Evolutionary conservation across 257 asterid genomes (phyloP).

Genomic region (Solanum megistacrolobum): DNA sequence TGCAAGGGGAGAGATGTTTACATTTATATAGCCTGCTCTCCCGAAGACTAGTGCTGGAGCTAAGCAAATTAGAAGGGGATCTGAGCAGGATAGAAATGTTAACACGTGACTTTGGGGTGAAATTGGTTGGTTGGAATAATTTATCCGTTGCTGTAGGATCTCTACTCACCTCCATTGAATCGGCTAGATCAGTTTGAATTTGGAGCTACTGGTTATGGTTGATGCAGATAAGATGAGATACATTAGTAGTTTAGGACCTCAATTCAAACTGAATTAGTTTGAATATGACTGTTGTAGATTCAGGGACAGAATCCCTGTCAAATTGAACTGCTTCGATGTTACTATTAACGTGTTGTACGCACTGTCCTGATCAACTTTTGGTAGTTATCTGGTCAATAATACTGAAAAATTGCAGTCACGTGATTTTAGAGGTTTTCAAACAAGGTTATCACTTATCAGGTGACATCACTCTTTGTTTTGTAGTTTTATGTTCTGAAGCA

Average conservation of each 20-base stretch:
- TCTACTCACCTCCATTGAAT: constrained; percentile 43
- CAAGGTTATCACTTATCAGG: background rate
- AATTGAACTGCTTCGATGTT: background rate
- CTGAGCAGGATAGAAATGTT: constrained; percentile 47
- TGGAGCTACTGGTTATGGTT: background rate
- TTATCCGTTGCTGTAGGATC: constrained; percentile 43
- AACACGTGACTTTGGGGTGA: constrained; percentile 34
- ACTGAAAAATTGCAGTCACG: background rate
- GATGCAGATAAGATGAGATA: background rate
- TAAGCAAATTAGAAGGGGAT: constrained; percentile 52
- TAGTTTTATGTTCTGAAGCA: background rate
- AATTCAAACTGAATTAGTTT: background rate
- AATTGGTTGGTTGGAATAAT: constrained; percentile 50
- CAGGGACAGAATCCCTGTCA: background rate
- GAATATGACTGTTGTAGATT: background rate
- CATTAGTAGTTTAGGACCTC: background rate
- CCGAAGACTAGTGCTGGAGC: constrained; percentile 53
- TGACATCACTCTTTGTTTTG: background rate
- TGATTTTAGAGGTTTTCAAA: background rate
- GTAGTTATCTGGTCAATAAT: background rate
- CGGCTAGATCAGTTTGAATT: constrained; percentile 18
- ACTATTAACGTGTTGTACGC: background rate
- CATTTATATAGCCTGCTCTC: constrained; percentile 50
- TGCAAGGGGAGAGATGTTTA: constrained; percentile 25
- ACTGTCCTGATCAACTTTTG: background rate